phyloP scores from a whole-genome alignment of 768 basidiomycete species.

The Hygrocybe coccinea region DNA sequence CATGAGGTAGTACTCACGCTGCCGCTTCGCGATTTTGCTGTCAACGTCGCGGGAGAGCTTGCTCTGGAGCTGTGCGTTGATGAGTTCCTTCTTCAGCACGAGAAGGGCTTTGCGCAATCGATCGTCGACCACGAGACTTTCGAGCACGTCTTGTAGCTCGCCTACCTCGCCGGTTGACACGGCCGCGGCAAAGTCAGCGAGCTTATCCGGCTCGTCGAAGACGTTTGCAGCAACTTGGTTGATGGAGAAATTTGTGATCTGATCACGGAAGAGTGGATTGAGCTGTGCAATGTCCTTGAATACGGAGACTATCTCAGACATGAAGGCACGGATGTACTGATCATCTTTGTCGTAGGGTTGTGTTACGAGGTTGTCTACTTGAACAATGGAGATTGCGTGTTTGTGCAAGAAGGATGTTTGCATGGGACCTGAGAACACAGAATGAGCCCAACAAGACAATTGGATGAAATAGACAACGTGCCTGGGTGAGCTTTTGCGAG shows the following conservation, averaged over 20 bases:
- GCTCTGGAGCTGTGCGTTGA: conserved; percentile 91
- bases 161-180: conserved; percentile 89
- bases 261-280: conserved; percentile 96
- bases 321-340: conserved; percentile 92
- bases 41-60: conserved; percentile 93
- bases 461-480: conserved; percentile 9
- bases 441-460: neutral
- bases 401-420: conserved; percentile 84
- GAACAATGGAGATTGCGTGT: conserved; percentile 81
- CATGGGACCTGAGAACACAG: conserved; percentile 44
- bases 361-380: conserved; percentile 76
- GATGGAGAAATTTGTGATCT: conserved; percentile 94
- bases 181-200: conserved; percentile 95
- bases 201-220: conserved; percentile 95
- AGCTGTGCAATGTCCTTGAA: conserved; percentile 99
- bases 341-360: conserved; percentile 87
- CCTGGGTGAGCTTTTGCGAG: conserved; percentile 10
- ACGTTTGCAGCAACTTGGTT: conserved; percentile 89
- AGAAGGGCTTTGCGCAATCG: conserved; percentile 84
- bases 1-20: conserved; percentile 93
- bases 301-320: conserved; percentile 92
- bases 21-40: conserved; percentile 88
- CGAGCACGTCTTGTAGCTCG: conserved; percentile 91
- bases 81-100: conserved; percentile 95
- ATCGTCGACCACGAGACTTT: conserved; percentile 80